A percentile compares a stretch with the other conserved stretches of the same genome.
phyloP scores from a whole-genome alignment of 306 rosid genomes.

The cucumber (Cucumis sativus) region Cucumber_9930_V3 NC_026656.2:17331501-17332000 shows the following conservation, averaged over 20 bases:
- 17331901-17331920: conserved; percentile 47
- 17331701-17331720: conserved; percentile 77
- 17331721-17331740: conserved; percentile 35
- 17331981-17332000: conserved; percentile 50
- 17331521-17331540: conserved; percentile 45
- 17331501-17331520: conserved; percentile 90
- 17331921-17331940: conserved; percentile 38
- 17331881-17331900: conserved; percentile 49
- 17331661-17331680: conserved; percentile 58
- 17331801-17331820: conserved; percentile 46
- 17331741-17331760: background rate
- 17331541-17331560: conserved; percentile 32
- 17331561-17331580: conserved; percentile 21
- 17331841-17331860: conserved; percentile 60
- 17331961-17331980: conserved; percentile 48
- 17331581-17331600: conserved; percentile 39
- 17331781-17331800: background rate
- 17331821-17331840: conserved; percentile 87
- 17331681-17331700: conserved; percentile 81
- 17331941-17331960: conserved; percentile 48
- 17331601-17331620: conserved; percentile 26
- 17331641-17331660: conserved; percentile 89
- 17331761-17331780: background rate
- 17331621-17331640: conserved; percentile 68
- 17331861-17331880: conserved; percentile 64